These are phyloP conservation scores for Tetrastigma voinierianum DNA, from an alignment of 164 flowering plant genomes.

Conservation along the genomic window DNA sequence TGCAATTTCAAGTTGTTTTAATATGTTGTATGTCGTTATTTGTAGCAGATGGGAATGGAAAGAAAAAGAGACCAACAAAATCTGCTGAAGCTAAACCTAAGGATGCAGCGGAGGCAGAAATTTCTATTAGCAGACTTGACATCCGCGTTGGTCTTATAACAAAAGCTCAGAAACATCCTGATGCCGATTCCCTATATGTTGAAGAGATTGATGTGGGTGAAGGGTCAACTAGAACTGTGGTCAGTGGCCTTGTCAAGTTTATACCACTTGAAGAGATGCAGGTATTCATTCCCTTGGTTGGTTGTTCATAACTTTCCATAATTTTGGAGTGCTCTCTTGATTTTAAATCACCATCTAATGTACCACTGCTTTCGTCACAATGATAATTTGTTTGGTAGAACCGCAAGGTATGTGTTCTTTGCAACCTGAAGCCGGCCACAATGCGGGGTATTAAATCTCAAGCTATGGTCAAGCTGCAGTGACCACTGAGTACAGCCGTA, in stretches of 20 bases:
- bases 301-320: background rate
- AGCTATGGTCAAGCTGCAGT: slow-evolving; percentile 86
- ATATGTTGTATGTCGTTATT: background rate
- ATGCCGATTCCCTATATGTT: slow-evolving; percentile 92
- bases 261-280: slow-evolving; percentile 93
- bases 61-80: slow-evolving; percentile 51
- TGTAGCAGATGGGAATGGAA: slow-evolving; percentile 38
- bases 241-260: slow-evolving; percentile 93
- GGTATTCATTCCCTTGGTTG: slow-evolving; percentile 35
- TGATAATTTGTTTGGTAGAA: slow-evolving; percentile 46
- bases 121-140: slow-evolving; percentile 77
- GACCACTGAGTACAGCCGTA: slow-evolving; percentile 57
- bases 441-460: slow-evolving; percentile 96
- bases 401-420: slow-evolving; percentile 91
- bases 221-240: slow-evolving; percentile 70
- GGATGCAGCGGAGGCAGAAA: slow-evolving; percentile 47
- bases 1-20: background rate
- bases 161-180: slow-evolving; percentile 85
- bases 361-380: background rate
- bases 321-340: background rate
- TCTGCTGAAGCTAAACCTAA: slow-evolving; percentile 46
- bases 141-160: slow-evolving; percentile 90
- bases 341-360: background rate
- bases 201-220: slow-evolving; percentile 98
- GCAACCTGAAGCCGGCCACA: slow-evolving; percentile 91